Conservation (phyloP, 2,329 filamentous ascomycete genomes). For the Exophiala sp. region DNA sequence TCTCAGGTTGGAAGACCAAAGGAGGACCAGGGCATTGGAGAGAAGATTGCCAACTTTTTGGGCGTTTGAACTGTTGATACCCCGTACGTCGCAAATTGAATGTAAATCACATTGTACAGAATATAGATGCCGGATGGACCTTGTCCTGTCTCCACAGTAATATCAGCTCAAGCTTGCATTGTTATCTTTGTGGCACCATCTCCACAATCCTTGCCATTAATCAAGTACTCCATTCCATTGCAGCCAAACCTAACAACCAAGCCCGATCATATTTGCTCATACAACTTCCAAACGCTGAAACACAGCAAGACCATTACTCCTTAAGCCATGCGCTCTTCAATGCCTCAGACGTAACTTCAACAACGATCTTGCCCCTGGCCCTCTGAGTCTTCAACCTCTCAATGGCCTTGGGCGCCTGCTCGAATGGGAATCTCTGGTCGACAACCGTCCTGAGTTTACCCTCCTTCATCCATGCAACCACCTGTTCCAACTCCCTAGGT, state of each 20-base stretch:
- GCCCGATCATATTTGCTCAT: too few relatives aligned
- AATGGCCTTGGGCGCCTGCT: constrained; percentile 56
- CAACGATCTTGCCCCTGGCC: constrained; percentile 59
- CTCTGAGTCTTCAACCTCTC: constrained; percentile 55
- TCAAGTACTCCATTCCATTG: too few relatives aligned
- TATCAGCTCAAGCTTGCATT: background rate
- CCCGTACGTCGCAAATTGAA: too few relatives aligned
- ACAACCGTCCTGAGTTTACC: constrained; percentile 57
- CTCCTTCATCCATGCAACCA: constrained; percentile 56
- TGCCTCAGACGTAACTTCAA: constrained; percentile 30
- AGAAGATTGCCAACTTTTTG: constrained; percentile 18
- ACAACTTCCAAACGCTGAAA: too few relatives aligned
- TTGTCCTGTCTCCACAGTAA: too few relatives aligned
- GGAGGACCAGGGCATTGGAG: constrained; percentile 13
- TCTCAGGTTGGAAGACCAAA: constrained; percentile 11
- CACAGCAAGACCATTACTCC: background rate
- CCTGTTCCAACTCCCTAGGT: constrained; percentile 45
- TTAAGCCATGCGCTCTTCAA: background rate
- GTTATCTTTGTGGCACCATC: background rate
- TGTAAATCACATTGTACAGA: too few relatives aligned
- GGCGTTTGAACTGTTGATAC: background rate
- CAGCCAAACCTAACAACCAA: too few relatives aligned
- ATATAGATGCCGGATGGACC: too few relatives aligned
- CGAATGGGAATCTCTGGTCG: constrained; percentile 55
- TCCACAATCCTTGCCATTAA: too few relatives aligned